These are phyloP conservation scores for Cyclostephanos invisitatus DNA, from an alignment of 108 stramenopile genomes.

Conservation along the genomic window DNA sequence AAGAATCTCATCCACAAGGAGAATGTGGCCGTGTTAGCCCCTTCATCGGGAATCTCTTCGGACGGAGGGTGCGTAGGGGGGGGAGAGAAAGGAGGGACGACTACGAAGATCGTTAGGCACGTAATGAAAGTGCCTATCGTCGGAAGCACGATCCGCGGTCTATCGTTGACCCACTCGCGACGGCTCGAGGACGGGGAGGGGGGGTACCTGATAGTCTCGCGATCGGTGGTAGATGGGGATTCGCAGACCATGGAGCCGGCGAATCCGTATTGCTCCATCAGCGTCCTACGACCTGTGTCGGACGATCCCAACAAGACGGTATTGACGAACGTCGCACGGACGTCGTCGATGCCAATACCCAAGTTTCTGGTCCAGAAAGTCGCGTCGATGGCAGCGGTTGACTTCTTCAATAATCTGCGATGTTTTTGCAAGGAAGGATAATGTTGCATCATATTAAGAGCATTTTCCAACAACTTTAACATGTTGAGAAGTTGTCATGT, in stretches of 20 bases:
- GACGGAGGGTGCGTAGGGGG: too few relatives aligned
- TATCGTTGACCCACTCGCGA: constrained; percentile 34
- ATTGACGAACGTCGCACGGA: constrained; percentile 30
- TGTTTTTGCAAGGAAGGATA: neutral
- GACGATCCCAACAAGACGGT: constrained; percentile 14
- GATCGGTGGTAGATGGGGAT: constrained; percentile 28
- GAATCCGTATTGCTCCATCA: constrained; percentile 33
- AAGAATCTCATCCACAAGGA: constrained; percentile 36
- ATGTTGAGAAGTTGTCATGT: neutral
- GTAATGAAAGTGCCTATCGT: constrained; percentile 35
- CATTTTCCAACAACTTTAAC: neutral
- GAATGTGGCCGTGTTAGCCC: constrained; percentile 16
- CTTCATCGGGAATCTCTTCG: neutral
- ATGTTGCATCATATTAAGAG: neutral
- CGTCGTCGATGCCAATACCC: constrained; percentile 21
- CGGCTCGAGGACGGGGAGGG: constrained; percentile 7
- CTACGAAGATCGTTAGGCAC: constrained; percentile 36
- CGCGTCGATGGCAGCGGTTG: constrained; percentile 11
- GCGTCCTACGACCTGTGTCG: constrained; percentile 23
- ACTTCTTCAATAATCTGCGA: constrained; percentile 11
- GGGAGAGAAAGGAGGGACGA: constrained; percentile 3
- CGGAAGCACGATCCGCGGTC: constrained; percentile 20
- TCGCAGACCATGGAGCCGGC: neutral
- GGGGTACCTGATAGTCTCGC: constrained; percentile 35
- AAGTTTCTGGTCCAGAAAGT: constrained; percentile 36